Evolutionary conservation across 1,139 yeast genomes (phyloP).

Genomic region (Geotrichum cucujoidarum): DNA sequence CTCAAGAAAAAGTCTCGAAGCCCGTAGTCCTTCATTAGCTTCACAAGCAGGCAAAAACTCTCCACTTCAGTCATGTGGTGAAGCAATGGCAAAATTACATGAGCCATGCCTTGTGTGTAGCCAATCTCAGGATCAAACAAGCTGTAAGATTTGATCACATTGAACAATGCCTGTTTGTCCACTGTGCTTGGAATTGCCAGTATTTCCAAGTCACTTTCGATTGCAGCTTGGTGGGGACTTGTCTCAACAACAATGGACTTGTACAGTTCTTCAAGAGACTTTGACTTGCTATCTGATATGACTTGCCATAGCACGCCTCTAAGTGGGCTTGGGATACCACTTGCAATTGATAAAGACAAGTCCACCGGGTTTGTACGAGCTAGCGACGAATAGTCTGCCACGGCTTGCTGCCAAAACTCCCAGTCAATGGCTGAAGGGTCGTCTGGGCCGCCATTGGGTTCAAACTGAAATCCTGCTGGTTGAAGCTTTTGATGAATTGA

Average conservation of each 20-base stretch:
- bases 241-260: slow-evolving; percentile 48
- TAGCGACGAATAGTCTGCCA: slow-evolving; percentile 62
- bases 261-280: slow-evolving; percentile 63
- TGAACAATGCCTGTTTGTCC: slow-evolving; percentile 54
- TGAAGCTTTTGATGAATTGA: slow-evolving; percentile 28
- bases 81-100: slow-evolving; percentile 76
- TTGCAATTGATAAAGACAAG: slow-evolving; percentile 55
- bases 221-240: slow-evolving; percentile 69
- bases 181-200: slow-evolving; percentile 68
- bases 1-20: slow-evolving; percentile 73
- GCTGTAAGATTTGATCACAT: slow-evolving; percentile 77
- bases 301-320: slow-evolving; percentile 92
- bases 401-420: slow-evolving; percentile 85
- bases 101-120: slow-evolving; percentile 96
- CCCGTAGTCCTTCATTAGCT: slow-evolving; percentile 78
- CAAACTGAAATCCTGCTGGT: background rate
- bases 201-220: slow-evolving; percentile 65
- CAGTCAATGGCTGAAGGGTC: slow-evolving; percentile 28
- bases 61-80: slow-evolving; percentile 78
- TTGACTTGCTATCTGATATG: slow-evolving; percentile 70
- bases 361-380: slow-evolving; percentile 57
- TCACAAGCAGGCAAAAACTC: slow-evolving; percentile 76
- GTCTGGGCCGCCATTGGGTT: slow-evolving; percentile 30
- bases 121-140: slow-evolving; percentile 90
- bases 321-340: slow-evolving; percentile 78